Evolutionary conservation across 495 filamentous ascomycete genomes (phyloP).

Genomic region (Penicillium cataractarum): DNA sequence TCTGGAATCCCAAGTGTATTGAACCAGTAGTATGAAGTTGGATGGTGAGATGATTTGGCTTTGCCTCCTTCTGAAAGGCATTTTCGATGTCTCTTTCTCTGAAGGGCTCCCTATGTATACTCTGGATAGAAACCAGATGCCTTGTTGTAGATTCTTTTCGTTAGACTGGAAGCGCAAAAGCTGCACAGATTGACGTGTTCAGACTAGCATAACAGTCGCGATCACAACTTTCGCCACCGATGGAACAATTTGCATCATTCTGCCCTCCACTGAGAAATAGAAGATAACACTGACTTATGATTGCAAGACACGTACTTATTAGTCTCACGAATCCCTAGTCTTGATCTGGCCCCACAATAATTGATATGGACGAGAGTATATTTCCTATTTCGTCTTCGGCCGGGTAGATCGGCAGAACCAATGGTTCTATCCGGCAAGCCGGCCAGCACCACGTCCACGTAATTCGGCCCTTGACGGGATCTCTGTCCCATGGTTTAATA

Average conservation of each 20-base stretch:
- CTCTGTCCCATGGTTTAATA: background rate
- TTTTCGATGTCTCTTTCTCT: too few relatives aligned
- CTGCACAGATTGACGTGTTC: background rate
- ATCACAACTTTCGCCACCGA: background rate
- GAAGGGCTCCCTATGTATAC: too few relatives aligned
- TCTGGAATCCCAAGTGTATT: too few relatives aligned
- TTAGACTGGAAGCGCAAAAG: background rate
- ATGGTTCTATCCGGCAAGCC: background rate
- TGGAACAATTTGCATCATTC: background rate
- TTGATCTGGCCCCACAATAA: background rate
- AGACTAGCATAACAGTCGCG: background rate
- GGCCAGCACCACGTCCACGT: background rate
- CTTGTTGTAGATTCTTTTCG: too few relatives aligned
- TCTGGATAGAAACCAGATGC: too few relatives aligned
- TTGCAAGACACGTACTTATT: background rate
- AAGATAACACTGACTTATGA: background rate
- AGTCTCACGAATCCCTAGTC: background rate
- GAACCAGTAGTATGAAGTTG: too few relatives aligned
- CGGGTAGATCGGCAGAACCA: conserved; percentile 2
- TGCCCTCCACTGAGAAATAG: background rate
- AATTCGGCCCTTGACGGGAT: background rate
- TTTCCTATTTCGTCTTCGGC: background rate
- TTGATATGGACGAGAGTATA: background rate
- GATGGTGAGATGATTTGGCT: too few relatives aligned
- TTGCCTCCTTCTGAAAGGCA: too few relatives aligned